These are phyloP conservation scores for Irpex sp. DNA, from an alignment of 1,284 basidiomycete genomes.

Conservation along the genomic window DNA sequence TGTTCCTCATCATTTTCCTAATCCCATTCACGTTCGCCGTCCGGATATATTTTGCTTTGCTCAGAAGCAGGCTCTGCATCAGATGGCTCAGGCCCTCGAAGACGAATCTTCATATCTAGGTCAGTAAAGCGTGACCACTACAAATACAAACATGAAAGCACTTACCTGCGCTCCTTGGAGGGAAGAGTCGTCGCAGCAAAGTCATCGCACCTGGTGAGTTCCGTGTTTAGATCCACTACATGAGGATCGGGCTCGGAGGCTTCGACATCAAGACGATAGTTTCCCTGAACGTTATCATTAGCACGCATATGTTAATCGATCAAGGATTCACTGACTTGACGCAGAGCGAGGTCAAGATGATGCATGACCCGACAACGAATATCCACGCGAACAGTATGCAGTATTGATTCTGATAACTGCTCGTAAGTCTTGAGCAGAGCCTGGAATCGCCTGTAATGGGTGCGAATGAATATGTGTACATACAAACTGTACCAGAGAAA, in stretches of 20 bases:
- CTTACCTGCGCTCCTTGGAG: conserved; percentile 64
- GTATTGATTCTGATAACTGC: conserved; percentile 81
- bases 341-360: conserved; percentile 78
- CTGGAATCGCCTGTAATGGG: conserved; percentile 72
- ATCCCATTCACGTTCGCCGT: conserved; percentile 78
- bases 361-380: conserved; percentile 83
- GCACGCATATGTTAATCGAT: neutral
- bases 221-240: conserved; percentile 83
- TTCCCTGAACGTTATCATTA: conserved; percentile 50
- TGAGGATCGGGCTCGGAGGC: conserved; percentile 89
- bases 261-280: conserved; percentile 79
- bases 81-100: conserved; percentile 87
- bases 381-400: conserved; percentile 89
- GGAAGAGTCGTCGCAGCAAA: conserved; percentile 62
- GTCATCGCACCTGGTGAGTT: conserved; percentile 78
- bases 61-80: conserved; percentile 82
- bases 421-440: conserved; percentile 88
- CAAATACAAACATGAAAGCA: conserved; percentile 12
- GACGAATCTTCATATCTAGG: conserved; percentile 56
- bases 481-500: conserved; percentile 15
- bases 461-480: conserved; percentile 6
- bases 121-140: neutral
- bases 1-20: conserved; percentile 87
- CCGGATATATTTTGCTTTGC: conserved; percentile 70
- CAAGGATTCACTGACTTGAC: conserved; percentile 46